phyloP scores from a whole-genome alignment of 768 basidiomycete genomes.

The Termitomyces sp. region DNA sequence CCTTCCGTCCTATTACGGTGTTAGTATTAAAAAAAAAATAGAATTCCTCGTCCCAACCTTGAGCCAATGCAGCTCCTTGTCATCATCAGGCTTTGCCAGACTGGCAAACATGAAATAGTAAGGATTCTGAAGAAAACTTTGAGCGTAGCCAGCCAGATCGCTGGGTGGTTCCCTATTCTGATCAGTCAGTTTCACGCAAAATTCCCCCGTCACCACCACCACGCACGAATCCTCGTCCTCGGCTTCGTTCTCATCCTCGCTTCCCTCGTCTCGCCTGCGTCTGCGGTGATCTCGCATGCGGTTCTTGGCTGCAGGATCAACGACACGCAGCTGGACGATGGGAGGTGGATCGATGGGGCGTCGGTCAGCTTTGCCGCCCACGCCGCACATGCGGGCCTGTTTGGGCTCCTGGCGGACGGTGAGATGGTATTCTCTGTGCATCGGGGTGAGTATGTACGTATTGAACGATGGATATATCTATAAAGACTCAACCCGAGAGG shows the following conservation, averaged over 20 bases:
- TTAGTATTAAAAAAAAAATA: background rate
- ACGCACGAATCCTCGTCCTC: slow-evolving; percentile 11
- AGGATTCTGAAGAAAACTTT: slow-evolving; percentile 79
- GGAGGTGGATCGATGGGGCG: slow-evolving; percentile 95
- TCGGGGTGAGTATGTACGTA: too few relatives aligned
- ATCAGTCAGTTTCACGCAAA: background rate
- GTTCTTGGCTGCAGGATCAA: slow-evolving; percentile 43
- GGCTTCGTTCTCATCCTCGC: slow-evolving; percentile 6
- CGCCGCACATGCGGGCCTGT: slow-evolving; percentile 87
- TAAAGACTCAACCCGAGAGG: background rate
- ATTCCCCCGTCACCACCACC: too few relatives aligned
- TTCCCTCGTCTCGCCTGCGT: slow-evolving; percentile 3
- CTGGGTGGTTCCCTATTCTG: slow-evolving; percentile 15
- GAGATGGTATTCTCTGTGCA: slow-evolving; percentile 74
- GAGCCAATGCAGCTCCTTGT: slow-evolving; percentile 81
- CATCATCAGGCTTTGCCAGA: slow-evolving; percentile 84
- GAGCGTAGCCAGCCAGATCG: slow-evolving; percentile 36
- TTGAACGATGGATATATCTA: too few relatives aligned
- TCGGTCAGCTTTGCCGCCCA: slow-evolving; percentile 91
- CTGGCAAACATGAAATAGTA: slow-evolving; percentile 96
- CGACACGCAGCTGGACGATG: slow-evolving; percentile 89
- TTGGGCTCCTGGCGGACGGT: slow-evolving; percentile 87
- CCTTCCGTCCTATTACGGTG: slow-evolving; percentile 61
- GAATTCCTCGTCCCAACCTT: slow-evolving; percentile 36
- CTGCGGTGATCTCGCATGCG: background rate